These are phyloP conservation scores for Phytophthora litchii DNA, from an alignment of 352 stramenopile species.

Conservation along the genomic window DNA sequence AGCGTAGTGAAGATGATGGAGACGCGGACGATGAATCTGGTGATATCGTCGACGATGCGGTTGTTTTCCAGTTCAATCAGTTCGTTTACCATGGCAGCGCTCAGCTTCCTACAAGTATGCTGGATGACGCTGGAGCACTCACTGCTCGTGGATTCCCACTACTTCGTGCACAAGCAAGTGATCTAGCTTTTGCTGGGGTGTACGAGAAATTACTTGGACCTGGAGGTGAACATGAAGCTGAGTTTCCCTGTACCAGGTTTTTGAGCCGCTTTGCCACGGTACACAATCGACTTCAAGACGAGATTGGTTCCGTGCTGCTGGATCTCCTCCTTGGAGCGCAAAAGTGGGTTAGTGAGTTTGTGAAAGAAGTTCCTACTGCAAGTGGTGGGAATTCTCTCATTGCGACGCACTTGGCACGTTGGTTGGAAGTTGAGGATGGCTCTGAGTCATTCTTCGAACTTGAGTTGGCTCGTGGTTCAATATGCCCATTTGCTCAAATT, in stretches of 20 bases:
- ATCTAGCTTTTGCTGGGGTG: slow-evolving; percentile 42
- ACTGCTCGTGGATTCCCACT: slow-evolving; percentile 42
- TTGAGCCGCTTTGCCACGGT: slow-evolving; percentile 28
- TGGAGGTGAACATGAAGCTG: slow-evolving; percentile 22
- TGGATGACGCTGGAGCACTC: slow-evolving; percentile 56
- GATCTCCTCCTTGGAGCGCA: slow-evolving; percentile 57
- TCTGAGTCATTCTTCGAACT: slow-evolving; percentile 71
- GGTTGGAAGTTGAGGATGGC: slow-evolving; percentile 55
- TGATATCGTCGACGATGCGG: slow-evolving; percentile 33
- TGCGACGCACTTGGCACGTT: slow-evolving; percentile 48
- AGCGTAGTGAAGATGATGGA: slow-evolving; percentile 22
- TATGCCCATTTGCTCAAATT: slow-evolving; percentile 20
- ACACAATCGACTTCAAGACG: slow-evolving; percentile 35
- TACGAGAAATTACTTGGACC: slow-evolving; percentile 37
- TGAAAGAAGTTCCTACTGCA: slow-evolving; percentile 48
- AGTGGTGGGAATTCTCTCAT: slow-evolving; percentile 32
- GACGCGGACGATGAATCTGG: slow-evolving; percentile 33
- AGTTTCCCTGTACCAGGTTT: slow-evolving; percentile 26
- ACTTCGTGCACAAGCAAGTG: slow-evolving; percentile 50
- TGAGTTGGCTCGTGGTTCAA: slow-evolving; percentile 37
- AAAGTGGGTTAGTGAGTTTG: slow-evolving; percentile 56
- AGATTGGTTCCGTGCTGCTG: slow-evolving; percentile 36
- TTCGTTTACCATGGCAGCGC: slow-evolving; percentile 57
- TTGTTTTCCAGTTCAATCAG: slow-evolving; percentile 75
- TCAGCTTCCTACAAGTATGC: slow-evolving; percentile 20